Percentiles rank a stretch among this genome's conserved stretches.
phyloP scores from a whole-genome alignment of 192 early-diverging fungal genomes.

The Coemansia sp. region DNA sequence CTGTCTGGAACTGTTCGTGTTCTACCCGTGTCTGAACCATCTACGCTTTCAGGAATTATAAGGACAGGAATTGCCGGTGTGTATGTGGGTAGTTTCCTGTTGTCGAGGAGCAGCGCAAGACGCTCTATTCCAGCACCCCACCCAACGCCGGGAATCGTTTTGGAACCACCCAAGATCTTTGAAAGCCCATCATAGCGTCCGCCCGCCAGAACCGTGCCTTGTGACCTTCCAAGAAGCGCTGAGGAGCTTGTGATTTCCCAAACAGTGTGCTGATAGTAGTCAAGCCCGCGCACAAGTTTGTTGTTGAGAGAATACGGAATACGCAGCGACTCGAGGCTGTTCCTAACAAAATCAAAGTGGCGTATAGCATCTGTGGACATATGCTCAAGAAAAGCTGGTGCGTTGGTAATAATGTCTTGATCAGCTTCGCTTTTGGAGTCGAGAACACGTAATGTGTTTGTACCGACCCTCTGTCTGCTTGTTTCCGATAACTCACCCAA shows the following conservation, averaged over 20 bases:
- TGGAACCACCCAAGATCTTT: conserved; percentile 55
- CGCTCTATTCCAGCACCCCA: conserved; percentile 71
- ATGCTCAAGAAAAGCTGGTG: conserved; percentile 53
- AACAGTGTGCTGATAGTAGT: conserved; percentile 70
- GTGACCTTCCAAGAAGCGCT: conserved; percentile 54
- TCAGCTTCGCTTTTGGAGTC: conserved; percentile 64
- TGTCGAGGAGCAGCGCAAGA: conserved; percentile 51
- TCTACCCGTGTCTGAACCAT: neutral
- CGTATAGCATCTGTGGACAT: conserved; percentile 33
- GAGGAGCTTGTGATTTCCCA: conserved; percentile 59
- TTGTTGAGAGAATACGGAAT: conserved; percentile 59
- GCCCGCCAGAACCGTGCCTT: conserved; percentile 67
- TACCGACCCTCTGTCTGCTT: conserved; percentile 51
- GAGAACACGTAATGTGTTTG: conserved; percentile 65
- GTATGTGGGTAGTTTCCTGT: neutral
- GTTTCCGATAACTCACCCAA: conserved; percentile 51
- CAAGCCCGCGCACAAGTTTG: conserved; percentile 65
- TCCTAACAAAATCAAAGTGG: conserved; percentile 55
- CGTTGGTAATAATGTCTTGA: conserved; percentile 27
- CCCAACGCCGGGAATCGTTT: conserved; percentile 55
- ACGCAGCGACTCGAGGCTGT: conserved; percentile 36
- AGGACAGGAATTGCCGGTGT: conserved; percentile 26
- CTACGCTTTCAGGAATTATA: conserved; percentile 23
- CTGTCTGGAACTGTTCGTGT: conserved; percentile 4
- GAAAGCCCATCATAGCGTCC: conserved; percentile 66